Evolutionary conservation across 2,329 filamentous ascomycete species (phyloP).

Genomic region (Xylaria arbuscula): DNA sequence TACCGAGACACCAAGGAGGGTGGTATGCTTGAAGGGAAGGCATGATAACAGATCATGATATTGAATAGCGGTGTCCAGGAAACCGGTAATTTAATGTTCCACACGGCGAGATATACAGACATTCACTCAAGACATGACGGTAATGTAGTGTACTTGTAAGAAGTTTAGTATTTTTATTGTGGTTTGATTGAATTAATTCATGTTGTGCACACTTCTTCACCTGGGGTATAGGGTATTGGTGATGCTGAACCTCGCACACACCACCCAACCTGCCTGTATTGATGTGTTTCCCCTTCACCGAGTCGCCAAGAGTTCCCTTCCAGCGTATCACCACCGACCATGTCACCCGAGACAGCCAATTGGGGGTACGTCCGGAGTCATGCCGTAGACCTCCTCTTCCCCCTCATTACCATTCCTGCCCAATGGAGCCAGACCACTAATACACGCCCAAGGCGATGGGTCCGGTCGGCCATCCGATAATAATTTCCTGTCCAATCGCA

Average conservation of each 20-base stretch:
- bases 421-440: slow-evolving; percentile 29
- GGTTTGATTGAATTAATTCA: slow-evolving; percentile 25
- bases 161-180: slow-evolving; percentile 13
- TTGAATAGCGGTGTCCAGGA: slow-evolving; percentile 11
- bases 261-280: not conserved
- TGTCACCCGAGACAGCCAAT: slow-evolving; percentile 32
- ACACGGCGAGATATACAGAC: not conserved
- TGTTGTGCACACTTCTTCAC: slow-evolving; percentile 17
- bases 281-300: slow-evolving; percentile 26
- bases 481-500: slow-evolving; percentile 31
- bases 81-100: slow-evolving; percentile 24
- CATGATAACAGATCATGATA: slow-evolving; percentile 12
- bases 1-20: not conserved
- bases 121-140: not conserved
- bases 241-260: slow-evolving; percentile 11
- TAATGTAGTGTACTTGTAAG: not conserved
- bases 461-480: slow-evolving; percentile 35
- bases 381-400: slow-evolving; percentile 3
- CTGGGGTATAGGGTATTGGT: slow-evolving; percentile 17
- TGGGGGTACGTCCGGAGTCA: slow-evolving; percentile 16
- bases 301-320: slow-evolving; percentile 19
- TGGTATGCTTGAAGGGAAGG: not conserved
- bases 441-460: slow-evolving; percentile 29
- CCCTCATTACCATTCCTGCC: slow-evolving; percentile 34
- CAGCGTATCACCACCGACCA: slow-evolving; percentile 29